These are phyloP conservation scores for Candida pini DNA, from an alignment of 805 yeast species.

Conservation along the genomic window DNA sequence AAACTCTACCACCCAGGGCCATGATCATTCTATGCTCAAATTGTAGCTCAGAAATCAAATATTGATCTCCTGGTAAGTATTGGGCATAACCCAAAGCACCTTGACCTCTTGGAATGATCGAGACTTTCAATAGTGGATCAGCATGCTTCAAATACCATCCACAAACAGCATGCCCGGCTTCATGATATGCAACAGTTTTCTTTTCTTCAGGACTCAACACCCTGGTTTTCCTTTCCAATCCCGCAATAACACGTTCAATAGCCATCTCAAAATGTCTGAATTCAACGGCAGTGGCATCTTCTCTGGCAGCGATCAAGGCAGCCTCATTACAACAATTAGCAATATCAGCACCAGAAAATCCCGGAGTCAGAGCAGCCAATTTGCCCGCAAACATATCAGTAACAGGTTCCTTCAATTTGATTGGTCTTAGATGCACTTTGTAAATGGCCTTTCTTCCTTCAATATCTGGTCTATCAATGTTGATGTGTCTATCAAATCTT, in stretches of 20 bases:
- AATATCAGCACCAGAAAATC: slow-evolving; percentile 94
- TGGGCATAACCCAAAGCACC: slow-evolving; percentile 97
- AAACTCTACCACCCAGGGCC: slow-evolving; percentile 89
- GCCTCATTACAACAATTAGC: slow-evolving; percentile 95
- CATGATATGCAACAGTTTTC: slow-evolving; percentile 86
- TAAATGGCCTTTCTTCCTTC: slow-evolving; percentile 87
- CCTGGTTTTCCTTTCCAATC: slow-evolving; percentile 81
- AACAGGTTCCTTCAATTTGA: slow-evolving; percentile 43
- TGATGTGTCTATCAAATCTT: slow-evolving; percentile 85
- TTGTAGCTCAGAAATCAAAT: slow-evolving; percentile 70
- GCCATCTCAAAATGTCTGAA: slow-evolving; percentile 83
- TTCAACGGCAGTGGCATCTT: slow-evolving; percentile 54
- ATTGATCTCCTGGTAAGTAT: slow-evolving; percentile 85
- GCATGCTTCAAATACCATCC: slow-evolving; percentile 90
- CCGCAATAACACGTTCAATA: slow-evolving; percentile 90
- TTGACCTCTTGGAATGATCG: slow-evolving; percentile 90
- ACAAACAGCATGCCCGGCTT: slow-evolving; percentile 95
- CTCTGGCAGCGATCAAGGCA: slow-evolving; percentile 87
- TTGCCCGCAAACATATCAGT: slow-evolving; percentile 69
- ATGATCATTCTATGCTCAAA: slow-evolving; percentile 83
- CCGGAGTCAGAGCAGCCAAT: slow-evolving; percentile 88
- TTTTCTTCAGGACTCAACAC: slow-evolving; percentile 77
- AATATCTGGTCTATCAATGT: slow-evolving; percentile 81
- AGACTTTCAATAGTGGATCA: slow-evolving; percentile 88
- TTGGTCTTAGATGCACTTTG: slow-evolving; percentile 66